Evolutionary conservation across 164 flowering plant species (phyloP).

Genomic region (Malania oleifera): DNA sequence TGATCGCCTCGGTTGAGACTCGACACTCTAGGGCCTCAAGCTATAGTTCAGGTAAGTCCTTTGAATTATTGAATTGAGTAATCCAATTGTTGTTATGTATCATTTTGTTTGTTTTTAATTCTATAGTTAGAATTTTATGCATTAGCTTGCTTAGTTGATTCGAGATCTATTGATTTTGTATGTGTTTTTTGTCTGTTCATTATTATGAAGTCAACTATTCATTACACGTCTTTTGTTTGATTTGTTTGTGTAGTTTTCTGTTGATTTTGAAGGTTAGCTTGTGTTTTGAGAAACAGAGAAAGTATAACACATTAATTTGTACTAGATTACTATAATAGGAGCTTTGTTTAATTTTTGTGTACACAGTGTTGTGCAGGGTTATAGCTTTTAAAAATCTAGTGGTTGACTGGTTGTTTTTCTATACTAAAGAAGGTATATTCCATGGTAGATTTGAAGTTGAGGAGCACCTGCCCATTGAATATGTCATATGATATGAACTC

Average conservation of each 20-base stretch:
- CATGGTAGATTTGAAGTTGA: too few species aligned
- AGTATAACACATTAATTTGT: not conserved
- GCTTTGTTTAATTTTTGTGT: not conserved
- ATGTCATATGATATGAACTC: too few species aligned
- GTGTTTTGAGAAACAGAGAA: not conserved
- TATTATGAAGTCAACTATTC: not conserved
- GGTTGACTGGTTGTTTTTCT: too few species aligned
- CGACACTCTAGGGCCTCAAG: slow-evolving; percentile 62
- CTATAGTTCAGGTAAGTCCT: slow-evolving; percentile 49
- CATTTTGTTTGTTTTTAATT: not conserved
- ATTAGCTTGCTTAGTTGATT: slow-evolving; percentile 1
- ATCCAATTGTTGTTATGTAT: not conserved
- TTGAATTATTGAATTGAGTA: slow-evolving; percentile 1
- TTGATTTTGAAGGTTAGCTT: slow-evolving; percentile 6
- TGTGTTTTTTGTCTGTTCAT: not conserved
- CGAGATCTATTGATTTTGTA: slow-evolving; percentile 16
- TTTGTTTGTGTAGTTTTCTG: not conserved
- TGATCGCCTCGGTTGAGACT: slow-evolving; percentile 61
- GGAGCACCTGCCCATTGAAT: too few species aligned
- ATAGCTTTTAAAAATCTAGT: not conserved
- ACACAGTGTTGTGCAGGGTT: not conserved
- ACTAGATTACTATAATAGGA: too few species aligned
- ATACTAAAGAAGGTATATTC: too few species aligned
- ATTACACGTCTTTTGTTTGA: too few species aligned
- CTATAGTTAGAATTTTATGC: not conserved